Evolutionary conservation across 129 eudicot genomes (phyloP).

Genomic region (Chrysanthemum lavandulifolium): DNA sequence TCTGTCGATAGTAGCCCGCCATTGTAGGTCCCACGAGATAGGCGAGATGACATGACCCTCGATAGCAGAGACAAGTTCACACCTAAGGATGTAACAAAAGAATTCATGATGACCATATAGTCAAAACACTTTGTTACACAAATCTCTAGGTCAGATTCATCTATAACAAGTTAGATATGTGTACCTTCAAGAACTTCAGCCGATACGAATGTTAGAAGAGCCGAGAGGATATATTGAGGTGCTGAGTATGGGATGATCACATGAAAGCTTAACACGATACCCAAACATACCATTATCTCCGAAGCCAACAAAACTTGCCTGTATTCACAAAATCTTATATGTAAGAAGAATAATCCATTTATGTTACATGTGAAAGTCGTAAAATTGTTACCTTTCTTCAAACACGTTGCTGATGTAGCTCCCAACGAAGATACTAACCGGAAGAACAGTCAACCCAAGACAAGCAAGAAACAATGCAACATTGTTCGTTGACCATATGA

Average conservation of each 20-base stretch:
- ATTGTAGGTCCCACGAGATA: conserved; percentile 71
- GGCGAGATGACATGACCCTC: conserved; percentile 75
- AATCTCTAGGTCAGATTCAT: no score
- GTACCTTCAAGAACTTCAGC: conserved; percentile 77
- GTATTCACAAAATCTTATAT: conserved; percentile 19
- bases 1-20: conserved; percentile 79
- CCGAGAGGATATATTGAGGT: conserved; percentile 56
- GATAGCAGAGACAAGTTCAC: conserved; percentile 74
- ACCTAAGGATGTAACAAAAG: conserved; percentile 36
- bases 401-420: conserved; percentile 63
- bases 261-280: conserved; percentile 59
- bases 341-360: neutral
- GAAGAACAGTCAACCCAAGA: conserved; percentile 67
- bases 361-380: neutral
- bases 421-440: conserved; percentile 60
- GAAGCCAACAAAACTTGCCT: conserved; percentile 71
- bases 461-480: conserved; percentile 65
- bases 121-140: neutral
- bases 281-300: conserved; percentile 59
- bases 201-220: conserved; percentile 57
- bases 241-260: conserved; percentile 45
- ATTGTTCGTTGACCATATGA: conserved; percentile 54
- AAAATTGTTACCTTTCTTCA: conserved; percentile 54
- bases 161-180: neutral
- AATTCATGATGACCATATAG: neutral